Evolutionary conservation across 2,329 filamentous ascomycete genomes (phyloP).

Genomic region (Arachnopeziza araneosa): DNA sequence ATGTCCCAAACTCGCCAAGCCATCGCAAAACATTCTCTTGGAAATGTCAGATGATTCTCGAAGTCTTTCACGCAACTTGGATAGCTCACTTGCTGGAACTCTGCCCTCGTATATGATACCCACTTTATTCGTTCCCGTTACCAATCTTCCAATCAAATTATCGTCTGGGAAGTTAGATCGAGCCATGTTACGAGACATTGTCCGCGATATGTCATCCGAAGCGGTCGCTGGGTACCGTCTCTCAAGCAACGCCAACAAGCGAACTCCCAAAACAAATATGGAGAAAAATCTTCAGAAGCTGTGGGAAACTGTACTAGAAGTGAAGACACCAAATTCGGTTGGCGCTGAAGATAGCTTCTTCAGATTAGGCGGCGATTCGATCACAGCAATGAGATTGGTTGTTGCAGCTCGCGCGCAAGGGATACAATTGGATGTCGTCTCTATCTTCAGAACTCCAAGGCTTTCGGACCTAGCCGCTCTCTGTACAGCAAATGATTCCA

Average conservation of each 20-base stretch:
- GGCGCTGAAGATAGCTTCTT: not conserved
- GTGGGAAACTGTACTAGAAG: not conserved
- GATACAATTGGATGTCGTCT: not conserved
- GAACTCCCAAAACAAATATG: not conserved
- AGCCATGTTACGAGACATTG: not conserved
- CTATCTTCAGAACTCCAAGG: not conserved
- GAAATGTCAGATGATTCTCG: not conserved
- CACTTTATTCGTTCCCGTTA: not conserved
- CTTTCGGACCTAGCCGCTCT: not conserved
- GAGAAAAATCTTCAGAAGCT: not conserved
- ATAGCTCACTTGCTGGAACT: not conserved
- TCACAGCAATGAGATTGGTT: not conserved
- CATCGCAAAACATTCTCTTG: not conserved
- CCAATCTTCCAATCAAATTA: not conserved
- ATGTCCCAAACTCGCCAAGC: not conserved
- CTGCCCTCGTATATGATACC: not conserved
- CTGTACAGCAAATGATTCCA: not conserved
- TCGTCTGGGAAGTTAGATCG: not conserved
- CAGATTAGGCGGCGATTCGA: not conserved
- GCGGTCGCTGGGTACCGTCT: not conserved
- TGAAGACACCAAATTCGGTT: not conserved
- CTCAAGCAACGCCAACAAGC: not conserved
- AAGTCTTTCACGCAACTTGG: not conserved
- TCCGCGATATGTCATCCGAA: not conserved
- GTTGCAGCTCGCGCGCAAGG: not conserved